Percentiles rank a stretch among this genome's conserved stretches.
Conservation (phyloP, 495 filamentous ascomycete genomes). For the Neurospora sp. region DNA sequence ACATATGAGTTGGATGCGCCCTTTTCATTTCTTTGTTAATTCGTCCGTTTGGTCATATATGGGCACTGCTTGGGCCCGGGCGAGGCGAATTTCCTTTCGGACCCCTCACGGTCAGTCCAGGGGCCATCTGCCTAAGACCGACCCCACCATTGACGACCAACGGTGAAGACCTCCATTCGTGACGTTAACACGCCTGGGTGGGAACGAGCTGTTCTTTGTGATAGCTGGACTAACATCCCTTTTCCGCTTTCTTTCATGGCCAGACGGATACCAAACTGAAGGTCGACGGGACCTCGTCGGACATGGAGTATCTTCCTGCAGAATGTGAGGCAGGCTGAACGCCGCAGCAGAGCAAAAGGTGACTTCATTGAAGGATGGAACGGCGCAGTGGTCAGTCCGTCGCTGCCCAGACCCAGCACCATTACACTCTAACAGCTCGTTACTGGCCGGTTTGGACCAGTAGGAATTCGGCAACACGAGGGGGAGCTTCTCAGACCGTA, state of each 20-base stretch:
- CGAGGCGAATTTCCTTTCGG: neutral
- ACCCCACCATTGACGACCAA: conserved; percentile 13
- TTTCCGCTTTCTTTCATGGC: neutral
- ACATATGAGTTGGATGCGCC: neutral
- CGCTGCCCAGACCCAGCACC: neutral
- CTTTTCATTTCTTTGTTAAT: neutral
- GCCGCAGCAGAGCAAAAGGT: conserved; percentile 6
- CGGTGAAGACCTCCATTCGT: neutral
- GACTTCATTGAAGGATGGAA: conserved; percentile 13
- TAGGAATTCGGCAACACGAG: neutral
- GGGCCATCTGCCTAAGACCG: neutral
- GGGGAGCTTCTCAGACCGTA: conserved; percentile 4
- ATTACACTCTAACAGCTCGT: neutral
- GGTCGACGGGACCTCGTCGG: neutral
- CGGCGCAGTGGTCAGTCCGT: neutral
- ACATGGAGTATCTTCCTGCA: neutral
- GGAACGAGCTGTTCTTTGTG: conserved; percentile 3
- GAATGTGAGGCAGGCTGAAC: neutral
- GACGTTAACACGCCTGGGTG: conserved; percentile 9
- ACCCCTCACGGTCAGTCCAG: neutral
- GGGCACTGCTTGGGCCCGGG: neutral
- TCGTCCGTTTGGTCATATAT: neutral
- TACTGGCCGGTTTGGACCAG: neutral
- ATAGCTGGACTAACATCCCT: conserved; percentile 7
- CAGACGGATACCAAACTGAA: neutral